Conservation (phyloP, 2,329 filamentous ascomycete genomes). For the Tolypocladium sp. region DNA sequence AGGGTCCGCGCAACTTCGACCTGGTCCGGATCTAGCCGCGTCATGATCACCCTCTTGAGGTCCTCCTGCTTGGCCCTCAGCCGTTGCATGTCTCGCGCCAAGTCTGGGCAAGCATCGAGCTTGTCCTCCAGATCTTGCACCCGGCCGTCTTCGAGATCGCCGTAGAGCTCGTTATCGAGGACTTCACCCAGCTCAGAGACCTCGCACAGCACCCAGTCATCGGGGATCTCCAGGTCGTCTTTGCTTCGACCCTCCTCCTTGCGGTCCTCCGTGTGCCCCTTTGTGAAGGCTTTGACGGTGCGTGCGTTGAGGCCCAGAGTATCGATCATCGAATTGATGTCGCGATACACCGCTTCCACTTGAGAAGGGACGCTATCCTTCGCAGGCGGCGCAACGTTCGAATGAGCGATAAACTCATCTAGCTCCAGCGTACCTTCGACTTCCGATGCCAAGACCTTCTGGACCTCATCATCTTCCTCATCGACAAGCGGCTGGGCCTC, state of each 20-base stretch:
- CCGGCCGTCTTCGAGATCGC: conserved; percentile 56
- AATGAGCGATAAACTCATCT: conserved; percentile 59
- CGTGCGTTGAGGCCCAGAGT: conserved; percentile 76
- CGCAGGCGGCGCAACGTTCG: conserved; percentile 42
- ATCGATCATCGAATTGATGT: conserved; percentile 91
- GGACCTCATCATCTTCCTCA: conserved; percentile 61
- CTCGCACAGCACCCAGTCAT: conserved; percentile 69
- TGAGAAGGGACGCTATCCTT: conserved; percentile 52
- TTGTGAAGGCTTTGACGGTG: conserved; percentile 56
- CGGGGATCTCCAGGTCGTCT: conserved; percentile 58
- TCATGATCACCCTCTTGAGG: conserved; percentile 64
- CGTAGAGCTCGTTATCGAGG: conserved; percentile 54
- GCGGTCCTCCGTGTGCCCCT: conserved; percentile 52
- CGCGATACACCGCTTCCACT: conserved; percentile 61
- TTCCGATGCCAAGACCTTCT: conserved; percentile 50
- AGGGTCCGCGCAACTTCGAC: conserved; percentile 56
- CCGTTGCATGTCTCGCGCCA: conserved; percentile 61
- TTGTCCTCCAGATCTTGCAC: conserved; percentile 61
- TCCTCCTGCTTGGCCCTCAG: conserved; percentile 71
- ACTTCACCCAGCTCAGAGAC: conserved; percentile 59
- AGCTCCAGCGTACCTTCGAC: conserved; percentile 53
- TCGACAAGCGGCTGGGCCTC: conserved; percentile 51
- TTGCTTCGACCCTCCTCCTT: conserved; percentile 47
- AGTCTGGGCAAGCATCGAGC: conserved; percentile 56
- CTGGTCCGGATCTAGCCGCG: conserved; percentile 59